A percentile compares a stretch with the other conserved stretches of the same genome.
Conservation (phyloP, 441 rosid genomes). For the Eutrema salsugineum region DNA sequence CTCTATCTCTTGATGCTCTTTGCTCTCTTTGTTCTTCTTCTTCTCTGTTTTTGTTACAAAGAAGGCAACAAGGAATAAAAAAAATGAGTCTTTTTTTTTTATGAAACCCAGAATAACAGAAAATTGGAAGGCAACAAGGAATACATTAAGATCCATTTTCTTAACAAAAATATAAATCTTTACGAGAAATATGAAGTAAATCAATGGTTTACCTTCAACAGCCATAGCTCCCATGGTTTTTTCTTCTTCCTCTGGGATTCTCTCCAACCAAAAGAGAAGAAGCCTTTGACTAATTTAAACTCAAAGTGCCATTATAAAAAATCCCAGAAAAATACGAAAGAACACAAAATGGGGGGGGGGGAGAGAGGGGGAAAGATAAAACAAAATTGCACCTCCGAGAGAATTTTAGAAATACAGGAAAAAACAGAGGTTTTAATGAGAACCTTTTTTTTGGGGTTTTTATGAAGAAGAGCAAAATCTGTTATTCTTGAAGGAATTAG, state of each 20-base stretch:
- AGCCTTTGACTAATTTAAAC: neutral
- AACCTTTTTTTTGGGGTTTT: neutral
- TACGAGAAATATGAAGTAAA: neutral
- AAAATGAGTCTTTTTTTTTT: no score
- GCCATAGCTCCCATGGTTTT: constrained; percentile 18
- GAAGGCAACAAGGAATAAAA: no score
- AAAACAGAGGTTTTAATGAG: constrained; percentile 10
- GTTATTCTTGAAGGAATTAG: constrained; percentile 19
- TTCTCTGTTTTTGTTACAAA: constrained; percentile 11
- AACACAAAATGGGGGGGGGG: neutral
- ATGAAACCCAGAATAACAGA: neutral
- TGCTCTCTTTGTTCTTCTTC: constrained; percentile 20
- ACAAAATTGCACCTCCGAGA: neutral
- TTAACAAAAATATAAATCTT: neutral
- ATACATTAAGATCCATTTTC: neutral
- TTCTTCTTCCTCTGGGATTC: neutral
- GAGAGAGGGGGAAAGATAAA: neutral
- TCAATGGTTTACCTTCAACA: constrained; percentile 27
- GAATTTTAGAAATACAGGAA: neutral
- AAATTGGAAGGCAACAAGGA: neutral
- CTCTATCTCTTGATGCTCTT: constrained; percentile 32
- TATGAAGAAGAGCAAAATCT: neutral
- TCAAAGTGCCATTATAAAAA: neutral
- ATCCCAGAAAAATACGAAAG: neutral
- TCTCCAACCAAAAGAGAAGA: neutral